These are phyloP conservation scores for Volvox carteri DNA, from an alignment of 163 green algal genomes.

Conservation along the genomic window DNA sequence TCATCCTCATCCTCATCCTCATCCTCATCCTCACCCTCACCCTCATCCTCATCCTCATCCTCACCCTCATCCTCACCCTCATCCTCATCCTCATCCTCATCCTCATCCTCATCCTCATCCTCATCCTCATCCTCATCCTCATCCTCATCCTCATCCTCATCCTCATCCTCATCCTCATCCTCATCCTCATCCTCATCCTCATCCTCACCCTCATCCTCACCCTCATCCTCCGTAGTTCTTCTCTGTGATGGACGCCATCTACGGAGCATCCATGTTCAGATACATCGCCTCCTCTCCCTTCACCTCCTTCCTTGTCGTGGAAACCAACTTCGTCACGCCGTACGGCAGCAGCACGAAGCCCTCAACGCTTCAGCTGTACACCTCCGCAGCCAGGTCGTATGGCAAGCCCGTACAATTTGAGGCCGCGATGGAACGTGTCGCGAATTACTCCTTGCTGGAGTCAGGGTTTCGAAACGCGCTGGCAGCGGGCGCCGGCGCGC, in stretches of 20 bases:
- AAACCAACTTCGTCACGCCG: constrained; percentile 39
- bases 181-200: too few species aligned
- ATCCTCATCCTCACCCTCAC: too few species aligned
- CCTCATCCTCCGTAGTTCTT: constrained; percentile 27
- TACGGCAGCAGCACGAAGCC: constrained; percentile 15
- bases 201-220: not conserved
- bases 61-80: too few species aligned
- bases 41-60: too few species aligned
- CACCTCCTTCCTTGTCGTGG: constrained; percentile 48
- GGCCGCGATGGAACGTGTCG: not conserved
- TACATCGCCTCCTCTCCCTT: constrained; percentile 1
- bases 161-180: too few species aligned
- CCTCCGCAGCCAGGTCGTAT: constrained; percentile 19
- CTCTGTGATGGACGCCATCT: constrained; percentile 32
- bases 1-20: too few species aligned
- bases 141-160: too few species aligned
- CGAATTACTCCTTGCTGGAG: not conserved
- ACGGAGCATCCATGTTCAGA: constrained; percentile 42
- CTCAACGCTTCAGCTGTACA: constrained; percentile 3
- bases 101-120: too few species aligned
- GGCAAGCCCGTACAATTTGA: constrained; percentile 47
- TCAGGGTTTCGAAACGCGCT: not conserved
- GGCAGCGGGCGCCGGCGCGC: not conserved
- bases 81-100: too few species aligned
- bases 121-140: too few species aligned